phyloP scores from a whole-genome alignment of 208 protist genomes.

The Leishmania lainsoni region DNA sequence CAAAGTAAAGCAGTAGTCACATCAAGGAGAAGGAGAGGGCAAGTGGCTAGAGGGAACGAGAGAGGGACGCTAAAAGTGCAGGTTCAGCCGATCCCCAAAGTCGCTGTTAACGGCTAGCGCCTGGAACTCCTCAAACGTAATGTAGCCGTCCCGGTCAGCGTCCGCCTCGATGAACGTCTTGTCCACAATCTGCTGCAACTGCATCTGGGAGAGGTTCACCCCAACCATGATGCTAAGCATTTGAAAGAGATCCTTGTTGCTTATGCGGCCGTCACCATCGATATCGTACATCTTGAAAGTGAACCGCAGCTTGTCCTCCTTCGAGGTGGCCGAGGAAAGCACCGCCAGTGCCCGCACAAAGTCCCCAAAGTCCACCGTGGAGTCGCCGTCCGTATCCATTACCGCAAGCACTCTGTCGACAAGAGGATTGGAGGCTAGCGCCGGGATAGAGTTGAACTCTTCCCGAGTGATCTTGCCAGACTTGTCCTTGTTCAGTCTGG shows the following conservation, averaged over 20 bases:
- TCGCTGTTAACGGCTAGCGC: constrained; percentile 68
- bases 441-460: constrained; percentile 72
- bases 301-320: constrained; percentile 87
- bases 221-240: constrained; percentile 95
- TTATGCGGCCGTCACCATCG: constrained; percentile 94
- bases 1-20: background rate
- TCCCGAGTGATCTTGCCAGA: constrained; percentile 72
- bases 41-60: background rate
- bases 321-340: constrained; percentile 70
- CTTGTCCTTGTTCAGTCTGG: constrained; percentile 76
- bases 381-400: constrained; percentile 76
- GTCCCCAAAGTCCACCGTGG: constrained; percentile 81
- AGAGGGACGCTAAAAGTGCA: constrained; percentile 62
- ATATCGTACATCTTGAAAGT: constrained; percentile 96
- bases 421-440: constrained; percentile 84
- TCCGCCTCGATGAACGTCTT: constrained; percentile 96
- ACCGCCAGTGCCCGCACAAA: constrained; percentile 86
- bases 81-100: constrained; percentile 84
- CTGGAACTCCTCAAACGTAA: constrained; percentile 93
- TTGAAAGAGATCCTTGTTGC: constrained; percentile 92
- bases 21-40: background rate
- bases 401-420: constrained; percentile 82
- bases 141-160: constrained; percentile 89
- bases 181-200: constrained; percentile 95
- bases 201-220: constrained; percentile 84